Conservation (phyloP, 2,329 filamentous ascomycete species). For the Leptosphaerulina australis region DNA sequence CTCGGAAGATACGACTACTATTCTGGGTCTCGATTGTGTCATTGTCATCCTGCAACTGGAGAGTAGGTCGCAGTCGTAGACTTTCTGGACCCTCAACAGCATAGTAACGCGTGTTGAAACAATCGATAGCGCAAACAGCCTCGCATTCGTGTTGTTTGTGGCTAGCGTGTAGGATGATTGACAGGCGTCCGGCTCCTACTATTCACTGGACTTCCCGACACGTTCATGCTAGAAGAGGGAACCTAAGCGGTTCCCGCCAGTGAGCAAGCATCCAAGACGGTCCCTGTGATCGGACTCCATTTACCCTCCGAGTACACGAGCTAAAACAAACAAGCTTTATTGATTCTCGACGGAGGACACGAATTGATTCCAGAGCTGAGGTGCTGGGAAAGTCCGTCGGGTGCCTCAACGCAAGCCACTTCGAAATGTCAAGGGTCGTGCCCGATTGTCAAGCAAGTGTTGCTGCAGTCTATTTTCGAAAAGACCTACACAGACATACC, state of each 20-base stretch:
- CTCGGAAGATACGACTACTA: slow-evolving; percentile 2
- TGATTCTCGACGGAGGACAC: slow-evolving; percentile 27
- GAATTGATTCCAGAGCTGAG: slow-evolving; percentile 22
- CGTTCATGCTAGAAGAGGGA: slow-evolving; percentile 12
- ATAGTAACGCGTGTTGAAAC: slow-evolving; percentile 19
- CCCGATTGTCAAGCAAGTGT: slow-evolving; percentile 7
- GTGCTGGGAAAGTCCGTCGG: slow-evolving; percentile 22
- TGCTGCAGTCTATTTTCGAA: slow-evolving; percentile 5
- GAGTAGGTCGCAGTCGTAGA: background rate
- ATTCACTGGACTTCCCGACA: slow-evolving; percentile 11
- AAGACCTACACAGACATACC: background rate
- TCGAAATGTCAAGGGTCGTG: slow-evolving; percentile 16
- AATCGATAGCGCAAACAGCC: slow-evolving; percentile 18
- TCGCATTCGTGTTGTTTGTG: slow-evolving; percentile 13
- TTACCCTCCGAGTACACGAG: slow-evolving; percentile 25
- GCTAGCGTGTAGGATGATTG: slow-evolving; percentile 14
- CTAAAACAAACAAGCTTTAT: slow-evolving; percentile 41
- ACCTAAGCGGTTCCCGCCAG: slow-evolving; percentile 17
- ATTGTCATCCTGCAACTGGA: background rate
- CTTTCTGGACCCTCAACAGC: slow-evolving; percentile 9
- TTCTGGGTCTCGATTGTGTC: background rate
- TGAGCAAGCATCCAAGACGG: slow-evolving; percentile 14
- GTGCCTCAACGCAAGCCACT: slow-evolving; percentile 9
- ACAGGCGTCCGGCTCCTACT: slow-evolving; percentile 18
- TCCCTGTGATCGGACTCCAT: slow-evolving; percentile 22